phyloP scores from a whole-genome alignment of 106 monocot genomes.

The Posidonia australis region DNA sequence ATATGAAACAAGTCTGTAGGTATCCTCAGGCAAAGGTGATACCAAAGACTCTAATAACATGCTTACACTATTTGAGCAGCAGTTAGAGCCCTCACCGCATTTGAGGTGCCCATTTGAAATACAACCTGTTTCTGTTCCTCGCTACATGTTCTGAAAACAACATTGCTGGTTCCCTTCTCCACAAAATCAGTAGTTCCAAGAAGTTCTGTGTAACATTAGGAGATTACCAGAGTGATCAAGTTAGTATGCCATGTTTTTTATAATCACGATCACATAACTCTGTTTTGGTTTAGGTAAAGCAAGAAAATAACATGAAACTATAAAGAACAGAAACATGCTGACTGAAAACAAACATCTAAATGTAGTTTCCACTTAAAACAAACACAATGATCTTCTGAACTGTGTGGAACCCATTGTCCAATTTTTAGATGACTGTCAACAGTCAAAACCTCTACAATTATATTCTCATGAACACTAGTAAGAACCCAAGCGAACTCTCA shows the following conservation, averaged over 20 bases:
- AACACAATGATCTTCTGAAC: no score
- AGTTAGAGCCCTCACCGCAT: constrained; percentile 81
- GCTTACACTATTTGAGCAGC: constrained; percentile 90
- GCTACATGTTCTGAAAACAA: constrained; percentile 85
- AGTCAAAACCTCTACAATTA: no score
- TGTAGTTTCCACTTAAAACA: no score
- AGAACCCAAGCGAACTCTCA: no score
- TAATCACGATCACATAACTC: no score
- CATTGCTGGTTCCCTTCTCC: constrained; percentile 61
- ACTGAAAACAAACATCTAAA: no score
- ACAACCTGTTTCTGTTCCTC: constrained; percentile 78
- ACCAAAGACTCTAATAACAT: not conserved
- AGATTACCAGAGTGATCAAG: not conserved
- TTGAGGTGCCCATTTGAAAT: constrained; percentile 92
- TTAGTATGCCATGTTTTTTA: not conserved
- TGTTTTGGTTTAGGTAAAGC: no score
- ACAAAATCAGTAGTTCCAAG: constrained; percentile 89
- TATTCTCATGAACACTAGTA: no score
- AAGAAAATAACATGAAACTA: no score
- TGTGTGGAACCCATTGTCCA: no score
- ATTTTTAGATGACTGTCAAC: no score
- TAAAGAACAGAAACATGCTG: no score
- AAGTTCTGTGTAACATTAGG: constrained; percentile 21
- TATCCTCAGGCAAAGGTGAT: not conserved
- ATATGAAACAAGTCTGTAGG: not conserved